These are phyloP conservation scores for Rhododendron mucronatum DNA, from an alignment of 148 eudicot species.

Conservation along the genomic window DNA sequence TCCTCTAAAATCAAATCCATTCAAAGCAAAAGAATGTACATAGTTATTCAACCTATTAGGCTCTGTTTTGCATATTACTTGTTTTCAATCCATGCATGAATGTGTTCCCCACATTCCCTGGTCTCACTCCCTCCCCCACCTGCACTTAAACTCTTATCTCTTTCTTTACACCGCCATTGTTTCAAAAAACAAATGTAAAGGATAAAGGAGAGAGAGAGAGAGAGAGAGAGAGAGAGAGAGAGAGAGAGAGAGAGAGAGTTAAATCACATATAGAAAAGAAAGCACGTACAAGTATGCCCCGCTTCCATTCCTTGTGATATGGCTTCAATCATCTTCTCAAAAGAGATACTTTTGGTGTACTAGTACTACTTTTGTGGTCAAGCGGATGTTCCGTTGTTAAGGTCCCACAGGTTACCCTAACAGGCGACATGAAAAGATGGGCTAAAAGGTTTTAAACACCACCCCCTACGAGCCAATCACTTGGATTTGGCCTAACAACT, in stretches of 20 bases:
- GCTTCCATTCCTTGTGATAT: not conserved
- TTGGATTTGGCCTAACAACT: not conserved
- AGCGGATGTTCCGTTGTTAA: constrained; percentile 15
- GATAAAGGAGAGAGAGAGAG: not conserved
- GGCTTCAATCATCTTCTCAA: constrained; percentile 18
- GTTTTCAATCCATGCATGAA: constrained; percentile 34
- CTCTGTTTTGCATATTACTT: not conserved
- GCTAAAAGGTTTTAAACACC: constrained; percentile 27
- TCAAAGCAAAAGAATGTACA: constrained; percentile 7
- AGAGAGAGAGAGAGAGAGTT: no score
- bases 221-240: no score
- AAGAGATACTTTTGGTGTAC: constrained; percentile 8
- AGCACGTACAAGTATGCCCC: not conserved
- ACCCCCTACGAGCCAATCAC: constrained; percentile 28
- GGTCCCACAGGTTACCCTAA: constrained; percentile 24
- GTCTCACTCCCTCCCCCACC: constrained; percentile 15
- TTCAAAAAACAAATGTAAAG: constrained; percentile 13
- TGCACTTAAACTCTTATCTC: not conserved
- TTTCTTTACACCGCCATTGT: constrained; percentile 4
- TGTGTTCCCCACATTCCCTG: constrained; percentile 43
- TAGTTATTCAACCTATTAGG: constrained; percentile 10
- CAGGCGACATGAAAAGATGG: constrained; percentile 40
- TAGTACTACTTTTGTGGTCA: constrained; percentile 18
- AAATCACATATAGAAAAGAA: not conserved
- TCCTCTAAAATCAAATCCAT: not conserved